Evolutionary conservation across 805 yeast species (phyloP), one percentile per base, ranked within the genome.

Genomic region (Yarrowia keelungensis): DNA sequence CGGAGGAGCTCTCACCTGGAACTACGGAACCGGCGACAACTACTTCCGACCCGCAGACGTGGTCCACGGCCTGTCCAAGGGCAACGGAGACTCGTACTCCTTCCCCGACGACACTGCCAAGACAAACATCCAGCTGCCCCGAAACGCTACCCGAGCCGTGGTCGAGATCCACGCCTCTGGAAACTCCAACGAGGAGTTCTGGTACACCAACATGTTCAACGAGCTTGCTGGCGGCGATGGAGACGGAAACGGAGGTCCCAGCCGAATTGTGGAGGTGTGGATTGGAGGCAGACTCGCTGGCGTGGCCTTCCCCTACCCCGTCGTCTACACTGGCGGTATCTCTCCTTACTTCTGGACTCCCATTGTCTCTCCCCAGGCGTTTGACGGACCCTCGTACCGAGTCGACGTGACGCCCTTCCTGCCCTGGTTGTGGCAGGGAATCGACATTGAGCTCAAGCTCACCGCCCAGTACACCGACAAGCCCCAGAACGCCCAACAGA

Each of bases 321-420:
- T 87, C 8, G 83, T 92, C 15, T 92, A 83, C 78, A 87, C 97
- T 1, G 97, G 97, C 8, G 97, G 97, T 1, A 79, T 87, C 42
- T 85, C 92, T 1, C 97, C 97, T 0, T 82, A 88, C 4, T 79
- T 91, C 58, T 92, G 97, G 97, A 82, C 84, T 62, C 91, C 96
- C 3, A 85, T 90, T 70, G 97, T 91, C 8, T 87, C 91, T 2
- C 82, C 84, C 19, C 84, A 86, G 69, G 88, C 97, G 0, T 90
- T 87, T 78, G 96, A 92, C 75, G 79, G 91, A 39, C 87, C 86
- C 16, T 83, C 89, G n/a, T 81, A 89, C 71, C 88, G 87, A 69
- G 75, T 92, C 56, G 97, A 92, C 71, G 73, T 92, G 58, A 85
- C 94, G 11, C 86, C 90, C 0, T 81, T 87, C 71, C 78, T 91